These are phyloP conservation scores for Cryomyces minteri DNA, from an alignment of 495 filamentous ascomycete genomes.

Conservation along the genomic window DNA sequence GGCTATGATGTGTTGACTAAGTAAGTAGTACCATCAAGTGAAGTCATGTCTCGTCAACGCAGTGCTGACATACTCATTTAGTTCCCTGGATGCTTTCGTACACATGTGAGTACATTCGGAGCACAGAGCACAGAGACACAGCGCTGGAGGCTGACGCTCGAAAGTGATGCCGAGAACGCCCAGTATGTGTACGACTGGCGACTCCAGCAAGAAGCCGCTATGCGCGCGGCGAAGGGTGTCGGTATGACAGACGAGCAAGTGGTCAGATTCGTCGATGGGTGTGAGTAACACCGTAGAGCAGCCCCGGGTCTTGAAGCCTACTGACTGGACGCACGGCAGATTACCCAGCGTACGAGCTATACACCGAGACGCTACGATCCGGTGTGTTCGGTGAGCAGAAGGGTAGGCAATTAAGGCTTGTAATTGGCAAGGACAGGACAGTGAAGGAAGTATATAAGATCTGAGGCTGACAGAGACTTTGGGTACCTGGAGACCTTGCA, in stretches of 20 bases:
- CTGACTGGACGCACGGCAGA: conserved; percentile 19
- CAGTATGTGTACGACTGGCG: conserved; percentile 81
- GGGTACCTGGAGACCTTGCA: too few species aligned
- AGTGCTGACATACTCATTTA: too few species aligned
- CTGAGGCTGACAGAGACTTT: neutral
- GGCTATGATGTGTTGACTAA: conserved; percentile 57
- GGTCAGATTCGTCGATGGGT: conserved; percentile 46
- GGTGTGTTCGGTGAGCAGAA: conserved; percentile 14
- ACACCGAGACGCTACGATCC: conserved; percentile 12
- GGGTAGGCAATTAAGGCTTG: conserved; percentile 16
- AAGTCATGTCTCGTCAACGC: too few species aligned
- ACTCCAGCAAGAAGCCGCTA: conserved; percentile 53
- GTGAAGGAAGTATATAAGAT: conserved; percentile 11
- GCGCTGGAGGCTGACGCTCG: neutral
- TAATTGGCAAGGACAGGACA: conserved; percentile 15
- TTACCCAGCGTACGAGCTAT: conserved; percentile 40
- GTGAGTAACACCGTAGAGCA: conserved; percentile 22
- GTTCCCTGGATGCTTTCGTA: conserved; percentile 59
- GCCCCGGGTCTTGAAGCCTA: neutral
- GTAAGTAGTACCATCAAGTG: conserved; percentile 23
- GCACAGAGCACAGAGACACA: neutral
- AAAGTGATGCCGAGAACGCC: conserved; percentile 54
- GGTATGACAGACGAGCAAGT: conserved; percentile 68
- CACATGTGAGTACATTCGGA: conserved; percentile 51
- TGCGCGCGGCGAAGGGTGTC: conserved; percentile 42